phyloP scores from a whole-genome alignment of 2,329 filamentous ascomycete species.

The Neonectria ditissima region DNA sequence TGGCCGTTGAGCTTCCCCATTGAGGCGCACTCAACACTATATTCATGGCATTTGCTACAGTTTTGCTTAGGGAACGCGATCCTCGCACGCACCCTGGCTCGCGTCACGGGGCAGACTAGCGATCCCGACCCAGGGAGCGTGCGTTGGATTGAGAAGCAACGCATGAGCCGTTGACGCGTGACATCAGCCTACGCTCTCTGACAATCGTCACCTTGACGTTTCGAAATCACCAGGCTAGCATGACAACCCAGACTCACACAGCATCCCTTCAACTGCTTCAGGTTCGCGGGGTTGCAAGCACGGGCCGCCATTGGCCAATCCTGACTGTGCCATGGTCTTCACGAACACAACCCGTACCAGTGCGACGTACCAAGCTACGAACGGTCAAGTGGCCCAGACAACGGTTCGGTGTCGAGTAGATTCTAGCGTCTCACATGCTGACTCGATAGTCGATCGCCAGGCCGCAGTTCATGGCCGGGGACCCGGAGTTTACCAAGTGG shows the following conservation, averaged over 20 bases:
- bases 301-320: slow-evolving; percentile 34
- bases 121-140: neutral
- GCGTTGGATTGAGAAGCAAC: slow-evolving; percentile 14
- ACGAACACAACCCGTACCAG: slow-evolving; percentile 13
- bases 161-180: neutral
- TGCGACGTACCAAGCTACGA: slow-evolving; percentile 9
- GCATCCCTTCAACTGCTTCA: slow-evolving; percentile 19
- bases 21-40: slow-evolving; percentile 6
- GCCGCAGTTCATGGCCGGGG: neutral
- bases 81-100: neutral
- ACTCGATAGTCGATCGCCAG: slow-evolving; percentile 1
- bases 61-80: slow-evolving; percentile 8
- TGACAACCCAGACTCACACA: slow-evolving; percentile 22
- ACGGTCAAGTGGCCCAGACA: slow-evolving; percentile 18
- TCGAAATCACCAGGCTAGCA: slow-evolving; percentile 24
- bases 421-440: slow-evolving; percentile 32
- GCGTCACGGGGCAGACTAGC: slow-evolving; percentile 2
- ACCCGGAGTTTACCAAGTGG: slow-evolving; percentile 18
- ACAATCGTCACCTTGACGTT: slow-evolving; percentile 32
- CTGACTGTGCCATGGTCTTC: slow-evolving; percentile 15
- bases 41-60: slow-evolving; percentile 13
- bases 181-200: slow-evolving; percentile 15
- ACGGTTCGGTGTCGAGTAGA: slow-evolving; percentile 22
- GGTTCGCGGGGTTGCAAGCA: slow-evolving; percentile 35
- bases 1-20: slow-evolving; percentile 7